Evolutionary conservation across 768 basidiomycete species (phyloP), one percentile per base, ranked within the genome.

Genomic region (Boletus pseudopeckii): DNA sequence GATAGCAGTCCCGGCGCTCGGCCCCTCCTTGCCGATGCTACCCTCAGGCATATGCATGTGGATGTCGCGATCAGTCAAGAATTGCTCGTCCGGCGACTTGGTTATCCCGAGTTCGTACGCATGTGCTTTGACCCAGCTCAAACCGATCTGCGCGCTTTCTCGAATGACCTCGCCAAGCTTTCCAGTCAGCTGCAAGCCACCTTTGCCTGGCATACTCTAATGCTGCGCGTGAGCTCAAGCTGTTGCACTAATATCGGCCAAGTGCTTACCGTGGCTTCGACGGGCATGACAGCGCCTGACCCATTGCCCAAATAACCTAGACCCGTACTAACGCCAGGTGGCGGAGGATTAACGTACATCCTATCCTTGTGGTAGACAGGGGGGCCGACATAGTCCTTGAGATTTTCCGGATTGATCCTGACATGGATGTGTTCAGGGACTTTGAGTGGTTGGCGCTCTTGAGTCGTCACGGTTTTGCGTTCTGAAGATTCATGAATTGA

Each of bases 11-110:
- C 97, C 97, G 2, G 97, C 97, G 62, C 90, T 93, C 1, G 97
- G 97, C 0, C 97, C 97, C 61, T 97, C 95, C 74, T 98, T 94
- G 20, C 91, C 91, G 50, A 93, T 85, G 64, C 86, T 88, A 9
- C 92, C 93, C 67, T 92, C 93, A 0, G 94, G 92, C 96, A 97
- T 98, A 68, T 98, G 97, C 38, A 99, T 82, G 71, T 98, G 96
- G 17, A 98, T 79, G 63, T 98, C 94, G 38, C 83, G 79, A 64
- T 96, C 88, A 22, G 85, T 84, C 63, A 98, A 74, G 67, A 94
- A 86, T 67, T 89, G 85, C 50, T 91, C 88, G 7, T 81, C 82
- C 0, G 80, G 74, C 1, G 79, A 77, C 45, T 79, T 69, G 7
- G 93, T 94, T 64, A 98, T 90, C 4, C 94, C 93, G 11, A 98